phyloP scores from a whole-genome alignment of 192 early-diverging fungal species.

The Coemansia sp. region DNA sequence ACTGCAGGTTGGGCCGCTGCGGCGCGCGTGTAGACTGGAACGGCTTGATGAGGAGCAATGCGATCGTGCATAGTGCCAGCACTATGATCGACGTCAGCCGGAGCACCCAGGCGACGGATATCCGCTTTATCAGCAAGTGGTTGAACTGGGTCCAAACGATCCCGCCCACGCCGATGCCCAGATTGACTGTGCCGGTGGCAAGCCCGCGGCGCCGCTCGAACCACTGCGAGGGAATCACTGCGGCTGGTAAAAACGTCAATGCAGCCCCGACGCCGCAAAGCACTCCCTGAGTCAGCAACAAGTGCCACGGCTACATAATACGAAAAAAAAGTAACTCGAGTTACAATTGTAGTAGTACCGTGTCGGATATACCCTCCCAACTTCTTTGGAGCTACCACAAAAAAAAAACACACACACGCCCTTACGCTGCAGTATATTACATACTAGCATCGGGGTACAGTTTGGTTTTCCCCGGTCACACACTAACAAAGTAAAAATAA shows the following conservation, averaged over 20 bases:
- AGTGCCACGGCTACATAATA: slow-evolving; percentile 60
- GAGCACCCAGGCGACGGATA: slow-evolving; percentile 62
- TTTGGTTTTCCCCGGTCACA: too few species aligned
- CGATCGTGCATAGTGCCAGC: slow-evolving; percentile 20
- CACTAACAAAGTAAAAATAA: too few species aligned
- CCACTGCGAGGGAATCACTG: slow-evolving; percentile 55
- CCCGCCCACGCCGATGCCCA: slow-evolving; percentile 73
- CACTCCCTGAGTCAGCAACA: slow-evolving; percentile 60
- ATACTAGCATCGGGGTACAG: not conserved
- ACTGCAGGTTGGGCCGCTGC: not conserved
- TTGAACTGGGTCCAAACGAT: slow-evolving; percentile 62
- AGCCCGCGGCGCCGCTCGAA: slow-evolving; percentile 57
- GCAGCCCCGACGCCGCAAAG: slow-evolving; percentile 56
- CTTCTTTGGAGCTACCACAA: not conserved
- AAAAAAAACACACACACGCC: too few species aligned
- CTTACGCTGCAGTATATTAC: not conserved
- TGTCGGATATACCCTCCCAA: not conserved
- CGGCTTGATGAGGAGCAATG: slow-evolving; percentile 43
- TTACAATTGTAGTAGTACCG: not conserved
- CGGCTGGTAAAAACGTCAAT: slow-evolving; percentile 50
- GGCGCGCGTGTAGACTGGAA: not conserved
- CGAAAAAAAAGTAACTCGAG: not conserved
- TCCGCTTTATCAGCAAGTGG: slow-evolving; percentile 52
- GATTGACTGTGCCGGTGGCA: slow-evolving; percentile 56
- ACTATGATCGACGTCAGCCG: slow-evolving; percentile 57